A percentile compares a stretch with the other conserved stretches of the same genome.
phyloP scores from a whole-genome alignment of 345 rosid species.

The Syzygium aromaticum region DNA sequence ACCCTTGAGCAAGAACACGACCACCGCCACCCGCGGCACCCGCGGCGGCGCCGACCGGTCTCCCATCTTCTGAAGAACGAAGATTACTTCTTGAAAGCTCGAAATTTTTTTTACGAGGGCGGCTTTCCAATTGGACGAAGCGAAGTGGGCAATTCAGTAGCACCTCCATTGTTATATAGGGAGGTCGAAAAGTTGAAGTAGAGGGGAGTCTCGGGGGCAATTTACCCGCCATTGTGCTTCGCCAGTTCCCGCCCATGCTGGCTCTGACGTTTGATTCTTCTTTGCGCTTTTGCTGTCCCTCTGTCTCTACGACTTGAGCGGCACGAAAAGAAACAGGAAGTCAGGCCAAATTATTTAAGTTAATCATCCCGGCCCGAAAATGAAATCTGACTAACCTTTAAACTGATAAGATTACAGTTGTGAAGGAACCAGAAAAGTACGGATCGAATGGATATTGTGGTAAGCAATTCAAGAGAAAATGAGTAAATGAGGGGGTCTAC shows the following conservation, averaged over 20 bases:
- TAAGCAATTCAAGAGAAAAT: not conserved
- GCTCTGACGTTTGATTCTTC: not conserved
- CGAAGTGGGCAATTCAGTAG: not conserved
- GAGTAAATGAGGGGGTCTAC: too few species aligned
- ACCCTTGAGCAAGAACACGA: constrained; percentile 53
- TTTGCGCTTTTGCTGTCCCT: not conserved
- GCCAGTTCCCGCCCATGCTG: not conserved
- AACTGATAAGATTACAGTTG: not conserved
- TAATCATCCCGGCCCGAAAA: not conserved
- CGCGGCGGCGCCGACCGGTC: constrained; percentile 4
- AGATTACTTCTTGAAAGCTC: too few species aligned
- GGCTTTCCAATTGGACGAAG: not conserved
- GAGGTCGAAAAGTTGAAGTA: not conserved
- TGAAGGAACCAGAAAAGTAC: fast-evolving
- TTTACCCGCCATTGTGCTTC: not conserved
- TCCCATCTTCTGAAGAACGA: constrained; percentile 4
- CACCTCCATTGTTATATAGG: not conserved
- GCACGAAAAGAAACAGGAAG: not conserved
- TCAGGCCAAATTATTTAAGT: not conserved
- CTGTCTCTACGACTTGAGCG: not conserved
- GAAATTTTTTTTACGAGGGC: not conserved
- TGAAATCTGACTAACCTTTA: not conserved
- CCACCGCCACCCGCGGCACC: constrained; percentile 67
- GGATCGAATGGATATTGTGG: not conserved
- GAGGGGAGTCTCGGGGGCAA: not conserved